Evolutionary conservation across 306 rosid genomes (phyloP).

Genomic region (Abrus precatorius): DNA sequence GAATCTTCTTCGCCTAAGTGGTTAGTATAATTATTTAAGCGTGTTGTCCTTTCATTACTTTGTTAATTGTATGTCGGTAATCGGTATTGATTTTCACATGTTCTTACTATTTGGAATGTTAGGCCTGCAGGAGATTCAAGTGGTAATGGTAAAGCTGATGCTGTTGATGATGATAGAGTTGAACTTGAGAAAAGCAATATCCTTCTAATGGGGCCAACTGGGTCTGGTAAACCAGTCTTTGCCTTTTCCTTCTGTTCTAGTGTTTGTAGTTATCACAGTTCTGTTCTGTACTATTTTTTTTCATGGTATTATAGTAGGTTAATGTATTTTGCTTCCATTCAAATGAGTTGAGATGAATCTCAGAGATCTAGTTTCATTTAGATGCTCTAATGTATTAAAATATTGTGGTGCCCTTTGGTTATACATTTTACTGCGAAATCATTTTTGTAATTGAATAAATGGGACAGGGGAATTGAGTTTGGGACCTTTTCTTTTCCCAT

Average conservation of each 20-base stretch:
- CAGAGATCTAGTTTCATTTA: not conserved
- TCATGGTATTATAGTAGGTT: conserved; percentile 3
- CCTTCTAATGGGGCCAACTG: conserved; percentile 98
- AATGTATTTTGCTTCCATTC: conserved; percentile 18
- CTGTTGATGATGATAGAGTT: conserved; percentile 77
- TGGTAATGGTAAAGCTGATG: conserved; percentile 52
- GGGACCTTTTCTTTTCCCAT: conserved; percentile 24
- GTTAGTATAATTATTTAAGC: conserved; percentile 58
- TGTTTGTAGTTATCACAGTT: not conserved
- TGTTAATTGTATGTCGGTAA: conserved; percentile 34
- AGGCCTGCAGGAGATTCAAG: conserved; percentile 87
- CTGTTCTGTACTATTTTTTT: conserved; percentile 3
- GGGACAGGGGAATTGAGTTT: not conserved
- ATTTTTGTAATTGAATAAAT: not conserved
- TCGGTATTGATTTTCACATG: conserved; percentile 50
- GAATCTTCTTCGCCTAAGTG: conserved; percentile 72
- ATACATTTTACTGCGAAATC: not conserved
- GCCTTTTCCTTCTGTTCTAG: conserved; percentile 20
- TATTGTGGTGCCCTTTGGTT: conserved; percentile 24
- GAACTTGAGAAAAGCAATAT: conserved; percentile 98
- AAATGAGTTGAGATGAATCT: conserved; percentile 3
- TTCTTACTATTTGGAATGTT: conserved; percentile 63
- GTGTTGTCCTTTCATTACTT: not conserved
- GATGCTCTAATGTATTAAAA: conserved; percentile 14
- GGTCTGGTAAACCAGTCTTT: conserved; percentile 79